Percentiles rank a stretch among this genome's conserved stretches.
phyloP scores from a whole-genome alignment of 495 filamentous ascomycete species.

The Staphylotrichum longicolle region DNA sequence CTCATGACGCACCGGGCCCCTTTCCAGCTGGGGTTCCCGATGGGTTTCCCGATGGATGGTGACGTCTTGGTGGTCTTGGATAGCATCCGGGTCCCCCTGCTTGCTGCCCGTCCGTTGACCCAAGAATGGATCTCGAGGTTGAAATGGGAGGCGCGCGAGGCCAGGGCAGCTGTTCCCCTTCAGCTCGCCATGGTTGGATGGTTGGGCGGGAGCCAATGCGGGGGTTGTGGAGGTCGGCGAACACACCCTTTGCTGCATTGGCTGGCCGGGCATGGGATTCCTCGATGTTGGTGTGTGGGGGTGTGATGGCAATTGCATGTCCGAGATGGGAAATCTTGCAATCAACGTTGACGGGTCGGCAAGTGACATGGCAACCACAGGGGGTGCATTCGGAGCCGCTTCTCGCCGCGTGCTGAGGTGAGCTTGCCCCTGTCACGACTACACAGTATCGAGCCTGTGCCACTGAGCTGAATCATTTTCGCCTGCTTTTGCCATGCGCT shows the following conservation, averaged over 20 bases:
- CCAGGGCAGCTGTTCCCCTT: neutral
- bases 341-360: too few relatives aligned
- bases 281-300: neutral
- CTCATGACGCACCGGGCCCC: slow-evolving; percentile 1
- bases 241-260: neutral
- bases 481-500: too few relatives aligned
- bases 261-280: neutral
- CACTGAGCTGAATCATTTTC: too few relatives aligned
- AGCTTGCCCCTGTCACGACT: too few relatives aligned
- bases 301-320: too few relatives aligned
- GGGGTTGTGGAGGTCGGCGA: slow-evolving; percentile 14
- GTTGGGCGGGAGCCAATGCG: slow-evolving; percentile 9
- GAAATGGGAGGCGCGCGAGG: neutral
- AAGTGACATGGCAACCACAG: too few relatives aligned
- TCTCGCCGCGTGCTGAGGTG: too few relatives aligned
- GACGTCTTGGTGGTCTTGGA: neutral
- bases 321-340: too few relatives aligned
- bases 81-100: neutral
- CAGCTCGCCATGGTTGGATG: neutral
- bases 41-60: neutral
- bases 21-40: too few relatives aligned
- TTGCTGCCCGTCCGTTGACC: too few relatives aligned
- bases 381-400: too few relatives aligned
- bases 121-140: neutral
- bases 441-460: too few relatives aligned